Percentiles rank a stretch among this genome's conserved stretches.
Conservation (phyloP, 1,284 basidiomycete species). For the Melampsora americana region DNA sequence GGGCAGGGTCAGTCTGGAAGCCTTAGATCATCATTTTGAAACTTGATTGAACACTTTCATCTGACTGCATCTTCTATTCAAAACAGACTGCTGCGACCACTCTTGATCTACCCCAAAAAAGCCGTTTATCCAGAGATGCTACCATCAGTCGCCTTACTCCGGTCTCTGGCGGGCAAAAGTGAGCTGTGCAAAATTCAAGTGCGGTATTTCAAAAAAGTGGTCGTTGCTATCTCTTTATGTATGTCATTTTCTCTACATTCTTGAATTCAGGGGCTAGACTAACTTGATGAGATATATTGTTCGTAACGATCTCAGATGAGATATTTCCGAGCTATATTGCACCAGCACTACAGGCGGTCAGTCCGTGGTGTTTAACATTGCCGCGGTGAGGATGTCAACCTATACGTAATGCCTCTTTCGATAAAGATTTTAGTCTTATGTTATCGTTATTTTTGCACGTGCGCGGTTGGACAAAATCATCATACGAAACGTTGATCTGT, state of each 20-base stretch:
- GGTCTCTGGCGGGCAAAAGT: conserved; percentile 12
- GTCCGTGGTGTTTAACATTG: conserved; percentile 40
- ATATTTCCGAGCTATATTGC: conserved; percentile 41
- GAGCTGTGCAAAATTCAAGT: conserved; percentile 9
- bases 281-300: neutral
- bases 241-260: neutral
- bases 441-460: no score
- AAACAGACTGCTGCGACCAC: conserved; percentile 35
- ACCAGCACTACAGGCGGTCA: conserved; percentile 36
- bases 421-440: no score
- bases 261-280: neutral
- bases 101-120: conserved; percentile 37
- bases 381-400: neutral
- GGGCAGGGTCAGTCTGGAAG: conserved; percentile 28
- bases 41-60: neutral
- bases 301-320: conserved; percentile 7
- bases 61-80: neutral
- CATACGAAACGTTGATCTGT: no score
- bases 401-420: no score
- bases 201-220: conserved; percentile 26
- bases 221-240: conserved; percentile 25
- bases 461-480: no score
- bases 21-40: neutral
- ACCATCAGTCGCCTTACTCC: conserved; percentile 39
- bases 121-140: conserved; percentile 32